These are phyloP conservation scores for Cyphellophora europaea DNA, from an alignment of 2,329 filamentous ascomycete species.

Conservation along the genomic window DNA sequence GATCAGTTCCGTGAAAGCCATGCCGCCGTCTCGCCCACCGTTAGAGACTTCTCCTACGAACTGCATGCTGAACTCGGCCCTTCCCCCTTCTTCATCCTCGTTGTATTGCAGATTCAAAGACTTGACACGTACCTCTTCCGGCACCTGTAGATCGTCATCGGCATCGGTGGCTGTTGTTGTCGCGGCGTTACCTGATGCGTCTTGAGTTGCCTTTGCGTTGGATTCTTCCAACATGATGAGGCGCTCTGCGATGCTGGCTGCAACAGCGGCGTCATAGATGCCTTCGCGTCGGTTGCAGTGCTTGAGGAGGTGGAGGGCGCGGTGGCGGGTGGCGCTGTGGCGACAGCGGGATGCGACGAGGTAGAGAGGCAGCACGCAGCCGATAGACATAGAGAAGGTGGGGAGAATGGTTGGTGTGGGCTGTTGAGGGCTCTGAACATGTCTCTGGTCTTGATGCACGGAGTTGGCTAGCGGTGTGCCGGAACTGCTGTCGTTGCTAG, in stretches of 20 bases:
- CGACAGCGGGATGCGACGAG: slow-evolving; percentile 3
- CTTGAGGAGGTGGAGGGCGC: slow-evolving; percentile 4
- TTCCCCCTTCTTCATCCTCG: too few relatives aligned
- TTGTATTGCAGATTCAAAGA: too few relatives aligned
- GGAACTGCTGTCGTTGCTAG: not conserved
- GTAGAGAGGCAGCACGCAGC: slow-evolving; percentile 3
- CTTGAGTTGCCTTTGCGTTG: not conserved
- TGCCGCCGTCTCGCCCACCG: too few relatives aligned
- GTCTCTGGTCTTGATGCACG: not conserved
- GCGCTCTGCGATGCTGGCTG: slow-evolving; percentile 1
- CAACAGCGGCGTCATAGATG: slow-evolving; percentile 3
- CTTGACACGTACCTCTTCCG: too few relatives aligned
- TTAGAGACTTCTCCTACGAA: too few relatives aligned
- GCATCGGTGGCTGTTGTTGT: too few relatives aligned
- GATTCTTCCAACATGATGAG: not conserved
- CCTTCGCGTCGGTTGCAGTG: slow-evolving; percentile 6
- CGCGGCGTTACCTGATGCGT: too few relatives aligned
- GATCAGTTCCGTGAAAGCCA: too few relatives aligned
- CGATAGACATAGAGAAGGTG: slow-evolving; percentile 4
- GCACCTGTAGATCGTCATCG: too few relatives aligned
- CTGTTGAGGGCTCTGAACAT: slow-evolving; percentile 1
- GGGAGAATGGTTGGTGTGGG: not conserved
- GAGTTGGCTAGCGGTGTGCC: not conserved
- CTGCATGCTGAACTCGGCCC: too few relatives aligned
- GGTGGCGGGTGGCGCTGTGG: slow-evolving; percentile 1